These are phyloP conservation scores for Debaryomyces subglobosus DNA, from an alignment of 1,139 yeast species.

Conservation along the genomic window DNA sequence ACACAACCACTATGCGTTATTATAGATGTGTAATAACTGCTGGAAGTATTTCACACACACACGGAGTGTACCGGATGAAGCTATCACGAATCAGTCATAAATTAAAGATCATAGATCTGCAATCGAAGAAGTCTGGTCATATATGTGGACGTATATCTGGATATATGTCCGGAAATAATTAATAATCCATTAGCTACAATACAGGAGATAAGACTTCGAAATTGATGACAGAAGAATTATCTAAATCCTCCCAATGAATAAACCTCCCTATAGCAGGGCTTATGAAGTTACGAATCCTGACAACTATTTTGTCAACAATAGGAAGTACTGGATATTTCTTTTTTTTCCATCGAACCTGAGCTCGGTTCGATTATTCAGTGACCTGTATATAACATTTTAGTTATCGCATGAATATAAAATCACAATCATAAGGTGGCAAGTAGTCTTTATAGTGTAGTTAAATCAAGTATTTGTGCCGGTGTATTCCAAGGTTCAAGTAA, in stretches of 20 bases:
- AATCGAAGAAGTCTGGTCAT: background rate
- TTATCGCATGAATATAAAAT: conserved; percentile 8
- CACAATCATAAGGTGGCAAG: conserved; percentile 8
- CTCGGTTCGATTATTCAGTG: background rate
- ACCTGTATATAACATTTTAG: conserved; percentile 2
- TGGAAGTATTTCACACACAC: background rate
- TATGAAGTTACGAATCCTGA: conserved; percentile 6
- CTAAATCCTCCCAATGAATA: background rate
- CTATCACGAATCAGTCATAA: background rate
- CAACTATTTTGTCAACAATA: background rate
- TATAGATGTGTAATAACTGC: background rate
- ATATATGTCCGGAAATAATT: background rate
- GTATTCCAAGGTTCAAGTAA: background rate
- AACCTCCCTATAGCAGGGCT: background rate
- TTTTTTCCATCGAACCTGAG: background rate
- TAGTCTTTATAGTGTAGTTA: background rate
- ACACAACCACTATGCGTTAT: background rate
- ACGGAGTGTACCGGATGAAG: too few species aligned
- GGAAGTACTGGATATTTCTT: conserved; percentile 3
- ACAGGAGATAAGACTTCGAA: background rate
- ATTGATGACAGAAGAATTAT: background rate
- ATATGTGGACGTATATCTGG: background rate
- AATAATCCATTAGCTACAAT: background rate
- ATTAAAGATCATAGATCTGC: background rate
- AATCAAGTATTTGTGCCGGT: background rate